Conservation (phyloP, 2,329 filamentous ascomycete genomes). For the Simplicillium sp. region DNA sequence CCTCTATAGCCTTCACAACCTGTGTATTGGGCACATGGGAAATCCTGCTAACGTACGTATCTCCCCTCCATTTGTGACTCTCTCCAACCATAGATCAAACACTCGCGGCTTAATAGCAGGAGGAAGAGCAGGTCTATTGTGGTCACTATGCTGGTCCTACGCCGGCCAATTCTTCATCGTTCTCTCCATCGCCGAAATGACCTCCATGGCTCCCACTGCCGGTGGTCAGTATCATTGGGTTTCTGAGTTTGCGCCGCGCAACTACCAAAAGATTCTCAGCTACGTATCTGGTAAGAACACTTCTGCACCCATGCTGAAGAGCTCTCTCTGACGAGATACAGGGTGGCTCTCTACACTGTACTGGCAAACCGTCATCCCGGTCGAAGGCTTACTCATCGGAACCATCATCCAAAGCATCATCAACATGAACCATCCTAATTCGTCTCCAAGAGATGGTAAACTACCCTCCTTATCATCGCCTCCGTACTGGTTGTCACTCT, state of each 20-base stretch:
- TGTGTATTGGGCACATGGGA: constrained; percentile 6
- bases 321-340: too few relatives aligned
- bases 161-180: constrained; percentile 5
- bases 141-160: constrained; percentile 10
- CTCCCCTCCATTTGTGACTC: neutral
- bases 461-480: too few relatives aligned
- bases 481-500: too few relatives aligned
- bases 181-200: constrained; percentile 19
- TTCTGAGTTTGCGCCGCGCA: constrained; percentile 20
- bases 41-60: constrained; percentile 4
- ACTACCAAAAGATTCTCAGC: too few relatives aligned
- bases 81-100: constrained; percentile 2
- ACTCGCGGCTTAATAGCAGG: constrained; percentile 10
- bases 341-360: too few relatives aligned
- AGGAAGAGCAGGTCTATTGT: constrained; percentile 10
- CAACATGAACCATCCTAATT: too few relatives aligned
- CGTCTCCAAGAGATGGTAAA: too few relatives aligned
- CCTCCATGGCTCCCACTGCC: constrained; percentile 32
- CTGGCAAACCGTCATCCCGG: too few relatives aligned
- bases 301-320: too few relatives aligned
- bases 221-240: constrained; percentile 51
- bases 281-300: too few relatives aligned
- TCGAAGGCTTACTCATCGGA: too few relatives aligned
- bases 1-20: constrained; percentile 6
- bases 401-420: too few relatives aligned